Evolutionary conservation across 768 basidiomycete species (phyloP).

Genomic region (Pholiota microspora): DNA sequence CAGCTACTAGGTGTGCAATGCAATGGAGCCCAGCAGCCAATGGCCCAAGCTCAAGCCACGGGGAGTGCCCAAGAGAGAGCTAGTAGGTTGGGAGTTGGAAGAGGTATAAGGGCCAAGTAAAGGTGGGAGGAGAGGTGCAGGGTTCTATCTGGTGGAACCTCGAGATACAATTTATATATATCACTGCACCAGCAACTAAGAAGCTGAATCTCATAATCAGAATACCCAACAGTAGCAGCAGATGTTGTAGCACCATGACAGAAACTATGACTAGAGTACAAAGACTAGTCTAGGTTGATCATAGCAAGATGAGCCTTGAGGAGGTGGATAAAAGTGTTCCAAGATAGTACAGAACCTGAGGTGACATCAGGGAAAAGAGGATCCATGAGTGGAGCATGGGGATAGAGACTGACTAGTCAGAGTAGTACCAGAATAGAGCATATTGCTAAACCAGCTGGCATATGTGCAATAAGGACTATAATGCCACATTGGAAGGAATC

Average conservation of each 20-base stretch:
- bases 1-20: neutral
- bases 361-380: constrained; percentile 14
- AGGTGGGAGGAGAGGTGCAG: constrained; percentile 30
- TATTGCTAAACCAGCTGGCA: neutral
- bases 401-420: neutral
- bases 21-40: neutral
- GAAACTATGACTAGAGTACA: constrained; percentile 29
- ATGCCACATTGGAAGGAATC: constrained; percentile 29
- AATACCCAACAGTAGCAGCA: constrained; percentile 27
- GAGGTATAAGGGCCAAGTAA: constrained; percentile 19
- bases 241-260: constrained; percentile 25
- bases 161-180: constrained; percentile 37
- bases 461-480: constrained; percentile 6
- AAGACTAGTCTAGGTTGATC: constrained; percentile 14
- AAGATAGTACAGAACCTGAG: constrained; percentile 12
- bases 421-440: constrained; percentile 8
- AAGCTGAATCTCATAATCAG: constrained; percentile 34
- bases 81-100: constrained; percentile 8
- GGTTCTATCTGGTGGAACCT: constrained; percentile 20
- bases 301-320: constrained; percentile 7
- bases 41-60: neutral
- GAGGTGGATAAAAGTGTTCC: constrained; percentile 13
- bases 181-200: constrained; percentile 35
- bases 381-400: neutral
- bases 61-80: constrained; percentile 9